Evolutionary conservation across 2,329 filamentous ascomycete species (phyloP).

Genomic region (Capronia epimyces): DNA sequence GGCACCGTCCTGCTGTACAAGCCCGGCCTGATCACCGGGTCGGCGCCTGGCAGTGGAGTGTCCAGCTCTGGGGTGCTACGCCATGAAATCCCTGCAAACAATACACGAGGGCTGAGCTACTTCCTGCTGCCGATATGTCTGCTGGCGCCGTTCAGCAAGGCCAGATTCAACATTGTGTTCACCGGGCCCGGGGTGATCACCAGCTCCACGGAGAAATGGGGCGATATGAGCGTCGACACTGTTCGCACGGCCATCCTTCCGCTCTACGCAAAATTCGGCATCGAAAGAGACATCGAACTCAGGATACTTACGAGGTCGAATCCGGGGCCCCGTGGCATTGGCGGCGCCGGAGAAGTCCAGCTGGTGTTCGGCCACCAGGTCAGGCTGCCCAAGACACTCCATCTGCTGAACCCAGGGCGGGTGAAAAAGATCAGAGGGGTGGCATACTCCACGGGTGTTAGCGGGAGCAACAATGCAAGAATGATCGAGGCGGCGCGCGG

Average conservation of each 20-base stretch:
- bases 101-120: conserved; percentile 78
- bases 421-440: conserved; percentile 88
- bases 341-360: conserved; percentile 89
- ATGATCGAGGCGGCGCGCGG: conserved; percentile 91
- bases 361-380: conserved; percentile 90
- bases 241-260: conserved; percentile 90
- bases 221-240: conserved; percentile 86
- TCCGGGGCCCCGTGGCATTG: conserved; percentile 65
- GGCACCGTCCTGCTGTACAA: conserved; percentile 90
- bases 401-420: conserved; percentile 74
- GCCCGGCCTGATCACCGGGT: conserved; percentile 86
- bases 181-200: conserved; percentile 90
- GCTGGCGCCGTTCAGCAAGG: conserved; percentile 87
- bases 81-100: conserved; percentile 72
- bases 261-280: conserved; percentile 83
- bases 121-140: conserved; percentile 86
- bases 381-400: conserved; percentile 85
- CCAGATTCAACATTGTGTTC: conserved; percentile 83
- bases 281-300: conserved; percentile 78
- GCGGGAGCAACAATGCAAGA: conserved; percentile 84
- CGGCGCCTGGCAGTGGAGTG: conserved; percentile 68
- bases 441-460: conserved; percentile 87
- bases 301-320: conserved; percentile 75
- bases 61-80: conserved; percentile 66
- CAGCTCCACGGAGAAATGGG: conserved; percentile 64